Conservation (phyloP, 345 rosid genomes). For the Camelina hispida region DNA sequence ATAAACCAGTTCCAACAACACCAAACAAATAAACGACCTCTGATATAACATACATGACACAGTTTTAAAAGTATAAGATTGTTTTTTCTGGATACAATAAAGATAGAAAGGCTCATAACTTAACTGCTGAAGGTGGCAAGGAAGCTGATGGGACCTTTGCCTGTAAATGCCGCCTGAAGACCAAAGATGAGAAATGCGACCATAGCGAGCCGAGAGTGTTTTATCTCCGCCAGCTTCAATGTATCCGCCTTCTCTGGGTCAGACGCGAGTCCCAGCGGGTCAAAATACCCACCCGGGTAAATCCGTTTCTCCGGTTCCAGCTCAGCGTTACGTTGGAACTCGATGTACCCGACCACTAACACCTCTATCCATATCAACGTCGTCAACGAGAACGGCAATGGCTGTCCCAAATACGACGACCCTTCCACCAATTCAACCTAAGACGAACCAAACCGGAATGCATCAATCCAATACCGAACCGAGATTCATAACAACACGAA, state of each 20-base stretch:
- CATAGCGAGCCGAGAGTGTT: constrained; percentile 89
- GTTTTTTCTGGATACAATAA: background rate
- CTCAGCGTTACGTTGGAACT: constrained; percentile 69
- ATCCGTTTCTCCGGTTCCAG: constrained; percentile 80
- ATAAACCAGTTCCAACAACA: background rate
- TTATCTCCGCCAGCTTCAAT: constrained; percentile 82
- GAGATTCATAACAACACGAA: background rate
- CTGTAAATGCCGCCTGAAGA: constrained; percentile 73
- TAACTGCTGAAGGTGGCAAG: constrained; percentile 62
- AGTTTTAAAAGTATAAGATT: constrained; percentile 2
- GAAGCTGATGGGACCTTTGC: constrained; percentile 87
- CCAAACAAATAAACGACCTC: constrained; percentile 13
- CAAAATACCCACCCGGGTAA: constrained; percentile 87
- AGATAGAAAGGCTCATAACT: constrained; percentile 35
- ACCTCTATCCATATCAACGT: constrained; percentile 90
- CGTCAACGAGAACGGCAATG: constrained; percentile 85
- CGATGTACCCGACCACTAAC: constrained; percentile 65
- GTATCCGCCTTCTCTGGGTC: constrained; percentile 72
- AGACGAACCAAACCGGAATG: constrained; percentile 8
- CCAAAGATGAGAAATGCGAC: constrained; percentile 80
- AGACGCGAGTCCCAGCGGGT: constrained; percentile 73
- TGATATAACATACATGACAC: constrained; percentile 2
- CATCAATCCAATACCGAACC: background rate
- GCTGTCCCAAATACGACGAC: constrained; percentile 89
- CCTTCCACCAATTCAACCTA: constrained; percentile 97